Evolutionary conservation across 2,329 filamentous ascomycete species (phyloP).

Genomic region (Aspergillus melleus): DNA sequence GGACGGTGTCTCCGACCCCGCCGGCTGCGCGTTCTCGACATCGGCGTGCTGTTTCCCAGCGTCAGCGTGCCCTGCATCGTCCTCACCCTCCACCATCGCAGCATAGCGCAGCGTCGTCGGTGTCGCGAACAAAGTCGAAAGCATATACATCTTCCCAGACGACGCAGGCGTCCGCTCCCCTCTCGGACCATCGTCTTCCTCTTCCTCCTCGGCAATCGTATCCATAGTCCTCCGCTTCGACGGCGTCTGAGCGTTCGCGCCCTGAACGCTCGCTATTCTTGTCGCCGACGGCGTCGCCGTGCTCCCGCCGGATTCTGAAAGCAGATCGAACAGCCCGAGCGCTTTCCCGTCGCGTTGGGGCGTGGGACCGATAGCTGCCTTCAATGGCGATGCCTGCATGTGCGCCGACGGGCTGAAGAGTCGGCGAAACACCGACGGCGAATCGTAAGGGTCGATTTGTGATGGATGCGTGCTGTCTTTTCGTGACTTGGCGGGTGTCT

Average conservation of each 20-base stretch:
- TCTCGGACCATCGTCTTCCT: constrained; percentile 25
- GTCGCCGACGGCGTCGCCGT: constrained; percentile 34
- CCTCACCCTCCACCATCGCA: constrained; percentile 37
- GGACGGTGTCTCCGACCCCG: constrained; percentile 38
- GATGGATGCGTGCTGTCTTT: constrained; percentile 35
- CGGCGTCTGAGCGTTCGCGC: constrained; percentile 37
- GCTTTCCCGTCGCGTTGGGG: constrained; percentile 51
- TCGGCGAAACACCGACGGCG: constrained; percentile 39
- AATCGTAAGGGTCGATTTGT: constrained; percentile 47
- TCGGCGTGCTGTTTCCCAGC: constrained; percentile 7
- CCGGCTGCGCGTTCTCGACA: constrained; percentile 9
- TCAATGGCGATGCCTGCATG: constrained; percentile 32
- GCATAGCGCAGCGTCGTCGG: constrained; percentile 46
- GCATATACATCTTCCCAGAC: constrained; percentile 45
- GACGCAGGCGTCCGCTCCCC: constrained; percentile 42
- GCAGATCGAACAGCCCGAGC: constrained; percentile 49
- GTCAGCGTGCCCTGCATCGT: constrained; percentile 12
- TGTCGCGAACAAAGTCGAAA: constrained; percentile 48
- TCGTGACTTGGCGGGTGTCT: constrained; percentile 33
- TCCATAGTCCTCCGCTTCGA: constrained; percentile 33
- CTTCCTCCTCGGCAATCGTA: constrained; percentile 30
- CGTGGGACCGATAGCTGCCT: constrained; percentile 47
- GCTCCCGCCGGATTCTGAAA: constrained; percentile 43
- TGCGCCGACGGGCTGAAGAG: constrained; percentile 40
- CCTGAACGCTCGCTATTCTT: constrained; percentile 26